Evolutionary conservation across 2,329 filamentous ascomycete species (phyloP).

Genomic region (Aspergillus novofumigatus): DNA sequence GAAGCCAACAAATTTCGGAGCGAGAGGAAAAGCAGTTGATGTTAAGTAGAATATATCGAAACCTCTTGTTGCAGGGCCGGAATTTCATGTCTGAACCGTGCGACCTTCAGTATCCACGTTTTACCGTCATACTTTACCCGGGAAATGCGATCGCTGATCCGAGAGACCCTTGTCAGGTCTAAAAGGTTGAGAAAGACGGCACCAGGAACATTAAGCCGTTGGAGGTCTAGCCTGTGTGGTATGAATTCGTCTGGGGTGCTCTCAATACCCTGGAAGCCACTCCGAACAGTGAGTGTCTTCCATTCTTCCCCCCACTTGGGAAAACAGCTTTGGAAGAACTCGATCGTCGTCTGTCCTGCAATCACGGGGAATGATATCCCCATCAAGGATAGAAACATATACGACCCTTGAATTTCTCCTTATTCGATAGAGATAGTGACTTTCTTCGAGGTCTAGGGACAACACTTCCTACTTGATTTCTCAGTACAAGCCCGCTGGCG

Average conservation of each 20-base stretch:
- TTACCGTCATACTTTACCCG: slow-evolving; percentile 1
- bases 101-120: slow-evolving; percentile 6
- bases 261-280: slow-evolving; percentile 1
- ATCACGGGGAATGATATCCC: slow-evolving; percentile 6
- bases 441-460: slow-evolving; percentile 10
- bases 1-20: slow-evolving; percentile 5
- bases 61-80: slow-evolving; percentile 2
- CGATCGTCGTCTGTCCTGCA: slow-evolving; percentile 4
- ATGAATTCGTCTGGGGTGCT: slow-evolving; percentile 3
- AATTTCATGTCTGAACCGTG: slow-evolving; percentile 5
- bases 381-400: slow-evolving; percentile 9
- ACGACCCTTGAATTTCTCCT: slow-evolving; percentile 7
- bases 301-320: slow-evolving; percentile 11
- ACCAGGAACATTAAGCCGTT: background rate
- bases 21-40: slow-evolving; percentile 1
- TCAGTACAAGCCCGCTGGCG: no score
- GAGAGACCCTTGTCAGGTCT: background rate
- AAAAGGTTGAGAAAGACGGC: slow-evolving; percentile 3
- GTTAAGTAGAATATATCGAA: slow-evolving; percentile 4
- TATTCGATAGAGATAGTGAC: slow-evolving; percentile 12
- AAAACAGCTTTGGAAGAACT: slow-evolving; percentile 8
- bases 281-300: slow-evolving; percentile 10
- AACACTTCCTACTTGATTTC: slow-evolving; percentile 2
- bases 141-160: slow-evolving; percentile 5
- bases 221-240: slow-evolving; percentile 5